Percentiles rank a stretch among this genome's conserved stretches.
These are phyloP conservation scores for Paramecium tetraurelia DNA, from an alignment of 73 alveolate species.

Conservation along the genomic window DNA sequence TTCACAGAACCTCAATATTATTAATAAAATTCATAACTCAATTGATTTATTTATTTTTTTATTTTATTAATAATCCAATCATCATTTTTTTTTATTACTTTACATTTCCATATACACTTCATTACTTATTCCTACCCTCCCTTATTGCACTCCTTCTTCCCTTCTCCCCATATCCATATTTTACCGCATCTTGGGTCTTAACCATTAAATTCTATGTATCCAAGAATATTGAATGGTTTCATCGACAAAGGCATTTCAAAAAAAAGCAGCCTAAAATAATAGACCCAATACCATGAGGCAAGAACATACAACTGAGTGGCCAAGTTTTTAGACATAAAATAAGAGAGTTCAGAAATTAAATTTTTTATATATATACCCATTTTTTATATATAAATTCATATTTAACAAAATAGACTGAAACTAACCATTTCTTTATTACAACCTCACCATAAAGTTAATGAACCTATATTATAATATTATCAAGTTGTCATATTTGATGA, in stretches of 20 bases:
- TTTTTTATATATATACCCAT: neutral
- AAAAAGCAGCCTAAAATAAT: neutral
- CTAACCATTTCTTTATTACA: too few relatives aligned
- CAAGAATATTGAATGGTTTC: neutral
- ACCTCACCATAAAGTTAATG: neutral
- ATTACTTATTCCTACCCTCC: too few relatives aligned
- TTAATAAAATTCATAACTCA: neutral
- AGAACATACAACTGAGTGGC: neutral
- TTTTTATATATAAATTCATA: neutral
- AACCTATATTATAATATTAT: too few relatives aligned
- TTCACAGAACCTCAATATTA: neutral
- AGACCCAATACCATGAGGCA: neutral
- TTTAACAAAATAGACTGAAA: too few relatives aligned
- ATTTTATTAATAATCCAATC: neutral
- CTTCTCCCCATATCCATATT: neutral
- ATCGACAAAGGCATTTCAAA: neutral
- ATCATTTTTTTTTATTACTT: neutral
- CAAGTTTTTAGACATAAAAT: too few relatives aligned
- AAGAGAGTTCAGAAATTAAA: neutral
- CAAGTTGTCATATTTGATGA: too few relatives aligned
- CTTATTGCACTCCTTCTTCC: neutral
- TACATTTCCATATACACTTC: neutral
- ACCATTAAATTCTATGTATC: neutral
- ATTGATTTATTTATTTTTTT: neutral
- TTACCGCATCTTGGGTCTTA: neutral